Conservation (phyloP, 805 yeast species). For the Saccharomycopsis malanga region DNA sequence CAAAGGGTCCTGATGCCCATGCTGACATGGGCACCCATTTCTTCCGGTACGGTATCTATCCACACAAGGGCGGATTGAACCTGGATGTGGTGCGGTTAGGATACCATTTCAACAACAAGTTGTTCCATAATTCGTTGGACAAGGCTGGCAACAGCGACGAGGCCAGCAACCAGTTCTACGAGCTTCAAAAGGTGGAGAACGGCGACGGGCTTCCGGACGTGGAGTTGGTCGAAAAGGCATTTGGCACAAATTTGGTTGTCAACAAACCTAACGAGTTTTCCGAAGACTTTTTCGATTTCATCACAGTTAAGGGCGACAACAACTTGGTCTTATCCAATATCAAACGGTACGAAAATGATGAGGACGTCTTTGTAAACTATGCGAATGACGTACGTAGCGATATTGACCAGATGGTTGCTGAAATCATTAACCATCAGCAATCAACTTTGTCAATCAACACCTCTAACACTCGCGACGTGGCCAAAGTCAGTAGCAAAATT, state of each 20-base stretch:
- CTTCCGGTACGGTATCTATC: slow-evolving; percentile 77
- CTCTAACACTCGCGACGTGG: not conserved
- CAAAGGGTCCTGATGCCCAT: slow-evolving; percentile 89
- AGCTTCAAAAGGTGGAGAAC: slow-evolving; percentile 7
- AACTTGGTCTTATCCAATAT: slow-evolving; percentile 66
- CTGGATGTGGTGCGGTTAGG: slow-evolving; percentile 65
- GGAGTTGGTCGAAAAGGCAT: slow-evolving; percentile 26
- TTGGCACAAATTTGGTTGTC: slow-evolving; percentile 28
- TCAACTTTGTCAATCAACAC: not conserved
- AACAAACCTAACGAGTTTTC: slow-evolving; percentile 18
- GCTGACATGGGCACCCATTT: slow-evolving; percentile 91
- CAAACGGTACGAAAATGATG: slow-evolving; percentile 85
- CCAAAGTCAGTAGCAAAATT: not conserved
- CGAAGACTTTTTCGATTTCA: slow-evolving; percentile 22
- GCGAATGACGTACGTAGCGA: slow-evolving; percentile 15
- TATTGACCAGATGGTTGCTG: slow-evolving; percentile 1
- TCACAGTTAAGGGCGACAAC: slow-evolving; percentile 10
- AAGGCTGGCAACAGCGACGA: not conserved
- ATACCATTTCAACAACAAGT: slow-evolving; percentile 65
- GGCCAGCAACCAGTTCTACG: slow-evolving; percentile 8
- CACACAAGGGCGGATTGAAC: slow-evolving; percentile 67
- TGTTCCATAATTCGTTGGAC: slow-evolving; percentile 18
- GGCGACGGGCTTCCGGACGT: slow-evolving; percentile 14
- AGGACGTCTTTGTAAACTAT: slow-evolving; percentile 40
- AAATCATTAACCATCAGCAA: not conserved